Evolutionary conservation across 352 stramenopile genomes (phyloP), one percentile per base, ranked within the genome.

Genomic region (Phytophthora megakarya): DNA sequence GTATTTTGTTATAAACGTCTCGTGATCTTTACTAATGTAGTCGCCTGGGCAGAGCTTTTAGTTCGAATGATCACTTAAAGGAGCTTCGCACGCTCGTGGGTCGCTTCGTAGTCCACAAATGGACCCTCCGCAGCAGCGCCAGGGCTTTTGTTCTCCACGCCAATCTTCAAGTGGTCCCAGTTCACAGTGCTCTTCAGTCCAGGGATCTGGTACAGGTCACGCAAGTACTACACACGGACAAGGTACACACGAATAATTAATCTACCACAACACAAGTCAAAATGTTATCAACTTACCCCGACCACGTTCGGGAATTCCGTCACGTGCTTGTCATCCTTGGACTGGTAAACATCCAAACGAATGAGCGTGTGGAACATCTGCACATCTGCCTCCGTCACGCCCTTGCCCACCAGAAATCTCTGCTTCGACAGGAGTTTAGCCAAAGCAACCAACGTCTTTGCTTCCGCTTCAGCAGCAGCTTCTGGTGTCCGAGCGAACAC

Each of bases 101-200:
- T 51, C 6, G 54, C 61, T 0, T 65, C 47, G 43, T 80, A 80
- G 37, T 75, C 60, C 3, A 80, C 47, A 32, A 75, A 61, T 6
- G 71, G 68, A 5, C 91, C 89, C 21, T 92, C 86, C 26, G 95
- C 70, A 52, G 97, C 84, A 44, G 95, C 83, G 15, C 73, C 57
- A 15, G 80, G 69, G 52, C 93, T 82, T 16, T 72, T 84, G 44
- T 79, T 86, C 70, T 81, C 96, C 62, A 97, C 96, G 65, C 95
- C 81, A 23, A 76, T 67, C 70, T 95, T 95, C 57, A 98, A 89
- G 65, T 98, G 89, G 18, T 88, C 56, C 80, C 97, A 97, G 61
- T 96, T 70, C 15, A 97, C 75, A 3, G 82, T 88, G n/a, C 77
- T 73, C 25, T 81, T 59, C 25, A 98, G 67, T 2, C 63, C 86